Evolutionary conservation across 768 basidiomycete species (phyloP), one percentile per base, ranked within the genome.

Genomic region (Tylopilus felleus): DNA sequence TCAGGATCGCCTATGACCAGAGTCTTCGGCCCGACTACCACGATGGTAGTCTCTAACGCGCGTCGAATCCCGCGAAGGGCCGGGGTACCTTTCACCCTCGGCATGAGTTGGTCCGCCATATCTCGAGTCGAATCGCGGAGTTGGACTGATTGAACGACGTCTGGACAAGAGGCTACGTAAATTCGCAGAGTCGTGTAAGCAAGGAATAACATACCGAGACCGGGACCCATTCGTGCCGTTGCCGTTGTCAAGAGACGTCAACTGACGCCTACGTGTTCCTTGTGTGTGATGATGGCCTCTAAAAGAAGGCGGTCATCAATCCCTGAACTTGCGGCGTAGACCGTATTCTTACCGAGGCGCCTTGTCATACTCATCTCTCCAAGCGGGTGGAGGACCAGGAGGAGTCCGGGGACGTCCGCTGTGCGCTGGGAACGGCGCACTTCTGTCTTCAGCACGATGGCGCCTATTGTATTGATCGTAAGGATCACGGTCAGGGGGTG

Each of bases 91-190:
- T 60, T 81, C 81, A 62, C 71, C 65, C 55, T 76, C 60, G 48
- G 69, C 54, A 52, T 55, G 47, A 51, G 41, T 66, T 45, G 77
- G 65, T 61, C 84, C 83, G 38, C 73, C 67, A 47, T 86, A 83
- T 69, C 85, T 86, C 47, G 73, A 69, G 22, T 69, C 63, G 46
- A 81, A 73, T 40, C 82, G 75, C 52, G 79, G 72, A 56, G 80
- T 78, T 55, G 80, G 81, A 61, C 88, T 90, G 62, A 82, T 78
- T 31, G 89, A 91, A 49, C 88, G 85, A 60, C 88, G 85, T 53
- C 86, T 87, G 55, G 22, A 49, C 19, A 48, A 38, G 19, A 23
- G 42, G 23, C 50, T 35, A 8, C 4, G 42, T 55, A 22, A 56
- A 19, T 16, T n/a, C 5, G 22, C 2, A 21, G 0, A 17, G 3